A percentile compares a stretch with the other conserved stretches of the same genome.
These are phyloP conservation scores for Aquilaria yunnanensis DNA, from an alignment of 345 rosid genomes.

Conservation along the genomic window DNA sequence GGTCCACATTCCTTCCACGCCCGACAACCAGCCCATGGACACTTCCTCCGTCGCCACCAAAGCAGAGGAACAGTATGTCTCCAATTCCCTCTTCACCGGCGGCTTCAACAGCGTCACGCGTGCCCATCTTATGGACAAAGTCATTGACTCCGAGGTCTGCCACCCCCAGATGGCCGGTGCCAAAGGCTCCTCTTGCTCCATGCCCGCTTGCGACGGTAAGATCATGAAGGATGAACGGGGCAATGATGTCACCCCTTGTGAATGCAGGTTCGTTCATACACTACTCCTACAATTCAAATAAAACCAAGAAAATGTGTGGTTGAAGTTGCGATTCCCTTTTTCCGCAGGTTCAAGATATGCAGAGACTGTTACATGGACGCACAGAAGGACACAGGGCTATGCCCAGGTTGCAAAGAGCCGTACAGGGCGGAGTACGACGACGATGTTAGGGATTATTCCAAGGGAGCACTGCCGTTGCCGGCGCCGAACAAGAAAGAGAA, in stretches of 20 bases:
- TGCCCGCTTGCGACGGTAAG: slow-evolving; percentile 95
- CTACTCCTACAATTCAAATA: neutral
- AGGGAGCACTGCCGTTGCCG: slow-evolving; percentile 64
- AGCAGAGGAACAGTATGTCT: slow-evolving; percentile 89
- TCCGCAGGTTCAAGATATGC: slow-evolving; percentile 78
- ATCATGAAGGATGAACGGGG: slow-evolving; percentile 93
- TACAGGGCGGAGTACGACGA: slow-evolving; percentile 68
- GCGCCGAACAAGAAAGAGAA: slow-evolving; percentile 24
- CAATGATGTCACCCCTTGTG: slow-evolving; percentile 73
- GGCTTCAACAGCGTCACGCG: slow-evolving; percentile 95
- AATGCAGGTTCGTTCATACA: slow-evolving; percentile 57
- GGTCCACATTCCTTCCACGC: slow-evolving; percentile 90
- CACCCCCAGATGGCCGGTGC: slow-evolving; percentile 98
- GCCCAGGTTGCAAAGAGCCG: slow-evolving; percentile 94
- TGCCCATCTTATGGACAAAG: slow-evolving; percentile 97
- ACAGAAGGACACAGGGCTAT: slow-evolving; percentile 66
- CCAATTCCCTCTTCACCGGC: slow-evolving; percentile 85
- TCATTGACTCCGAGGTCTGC: slow-evolving; percentile 83
- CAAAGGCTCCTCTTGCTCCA: slow-evolving; percentile 71
- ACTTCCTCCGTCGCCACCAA: slow-evolving; percentile 31
- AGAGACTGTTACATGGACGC: slow-evolving; percentile 93
- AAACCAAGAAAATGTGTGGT: neutral
- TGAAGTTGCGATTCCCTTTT: neutral
- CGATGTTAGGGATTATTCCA: slow-evolving; percentile 50
- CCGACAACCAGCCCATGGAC: slow-evolving; percentile 90